Base-by-base conservation (phyloP, 805 yeast genomes). In the Yarrowia alimentaria region DNA sequence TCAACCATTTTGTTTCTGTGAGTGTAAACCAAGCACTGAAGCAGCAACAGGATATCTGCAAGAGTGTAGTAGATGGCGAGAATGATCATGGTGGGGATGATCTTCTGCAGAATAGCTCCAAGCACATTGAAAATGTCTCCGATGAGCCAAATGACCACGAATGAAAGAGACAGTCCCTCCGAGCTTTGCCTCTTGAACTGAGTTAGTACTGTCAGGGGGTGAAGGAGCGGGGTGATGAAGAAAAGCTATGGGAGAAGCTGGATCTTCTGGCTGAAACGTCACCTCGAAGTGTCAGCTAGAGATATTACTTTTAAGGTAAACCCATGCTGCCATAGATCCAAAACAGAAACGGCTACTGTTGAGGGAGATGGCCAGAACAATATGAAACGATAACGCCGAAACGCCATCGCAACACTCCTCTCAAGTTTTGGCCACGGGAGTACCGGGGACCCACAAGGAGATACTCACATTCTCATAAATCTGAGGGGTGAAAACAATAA, bases 401-500 rank as follows among this genome's bases (percentile, higher is more conserved):
- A n/a, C n/a, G n/a, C n/a, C n/a, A n/a, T n/a, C n/a, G n/a, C n/a
- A n/a, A n/a, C n/a, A n/a, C n/a, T n/a, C n/a, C n/a, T n/a, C n/a
- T n/a, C n/a, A n/a, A n/a, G n/a, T n/a, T n/a, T n/a, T n/a, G n/a
- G n/a, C n/a, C n/a, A n/a, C n/a, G n/a, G n/a, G n/a, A n/a, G n/a
- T n/a, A n/a, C n/a, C n/a, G n/a, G n/a, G n/a, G n/a, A n/a, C n/a
- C n/a, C n/a, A n/a, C n/a, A n/a, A n/a, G n/a, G n/a, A n/a, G n/a
- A n/a, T 14, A 53, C 68, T 29, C 57, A 66, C 70, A 64, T 90
- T 91, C 63, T 93, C 97, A 66, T 88, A 90, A 35, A 93, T 84
- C 64, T 91, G 98, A 9, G 98, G 98, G 29, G 95, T 94, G 72
- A 93, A 91, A 13, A 91, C 99, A 42, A 93, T 90, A 54, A 93